Percentiles rank a stretch among this genome's conserved stretches.
Conservation (phyloP, 2,329 filamentous ascomycete species). For the Diaporthe amygdali region DNA sequence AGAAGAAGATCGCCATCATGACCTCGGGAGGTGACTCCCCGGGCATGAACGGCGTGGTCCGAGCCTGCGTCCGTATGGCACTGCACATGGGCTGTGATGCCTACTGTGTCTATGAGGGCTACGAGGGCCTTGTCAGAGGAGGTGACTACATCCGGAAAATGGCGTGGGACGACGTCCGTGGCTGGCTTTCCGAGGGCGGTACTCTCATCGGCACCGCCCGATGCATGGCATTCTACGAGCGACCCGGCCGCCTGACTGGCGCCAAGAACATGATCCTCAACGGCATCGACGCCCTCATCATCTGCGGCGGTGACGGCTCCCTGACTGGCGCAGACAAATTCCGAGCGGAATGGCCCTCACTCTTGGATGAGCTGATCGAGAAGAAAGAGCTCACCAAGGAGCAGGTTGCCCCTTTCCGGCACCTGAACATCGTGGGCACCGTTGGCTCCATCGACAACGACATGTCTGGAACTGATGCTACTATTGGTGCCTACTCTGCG, state of each 20-base stretch:
- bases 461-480: conserved; percentile 94
- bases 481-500: conserved; percentile 95
- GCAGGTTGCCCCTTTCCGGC: conserved; percentile 77
- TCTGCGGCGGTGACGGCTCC: conserved; percentile 96
- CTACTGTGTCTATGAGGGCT: conserved; percentile 89
- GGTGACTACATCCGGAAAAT: conserved; percentile 87
- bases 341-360: conserved; percentile 86
- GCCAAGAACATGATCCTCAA: conserved; percentile 94
- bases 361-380: conserved; percentile 83
- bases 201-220: conserved; percentile 95
- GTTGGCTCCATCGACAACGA: conserved; percentile 99
- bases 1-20: conserved; percentile 84
- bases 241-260: conserved; percentile 79
- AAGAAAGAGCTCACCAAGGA: conserved; percentile 72
- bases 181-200: conserved; percentile 91
- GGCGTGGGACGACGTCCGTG: conserved; percentile 91
- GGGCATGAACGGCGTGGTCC: conserved; percentile 91
- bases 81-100: conserved; percentile 83
- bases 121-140: conserved; percentile 91
- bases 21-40: conserved; percentile 94
- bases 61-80: conserved; percentile 89
- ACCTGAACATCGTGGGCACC: conserved; percentile 94
- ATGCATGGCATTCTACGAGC: conserved; percentile 91
- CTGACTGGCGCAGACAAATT: conserved; percentile 96
- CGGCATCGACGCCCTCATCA: conserved; percentile 94